Percentiles rank a stretch among this genome's conserved stretches.
These are phyloP conservation scores for Fusarium brachygibbosum DNA, from an alignment of 2,329 filamentous ascomycete species.

Conservation along the genomic window DNA sequence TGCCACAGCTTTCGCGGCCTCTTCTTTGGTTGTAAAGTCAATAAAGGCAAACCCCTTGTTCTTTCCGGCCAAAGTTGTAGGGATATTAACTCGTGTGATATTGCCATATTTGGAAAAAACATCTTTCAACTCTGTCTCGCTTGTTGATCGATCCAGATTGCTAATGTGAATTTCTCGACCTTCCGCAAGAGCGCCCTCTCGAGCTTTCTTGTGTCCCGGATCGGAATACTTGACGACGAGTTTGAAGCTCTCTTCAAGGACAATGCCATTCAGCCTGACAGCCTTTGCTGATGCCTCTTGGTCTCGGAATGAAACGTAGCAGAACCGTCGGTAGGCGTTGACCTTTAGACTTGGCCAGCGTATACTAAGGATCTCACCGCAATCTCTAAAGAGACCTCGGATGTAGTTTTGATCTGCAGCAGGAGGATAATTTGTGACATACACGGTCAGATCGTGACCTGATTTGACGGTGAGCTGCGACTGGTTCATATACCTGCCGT, in stretches of 20 bases:
- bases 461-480: constrained; percentile 79
- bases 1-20: constrained; percentile 74
- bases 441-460: constrained; percentile 85
- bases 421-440: constrained; percentile 90
- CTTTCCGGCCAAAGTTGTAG: constrained; percentile 75
- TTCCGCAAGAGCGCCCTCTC: constrained; percentile 85
- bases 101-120: constrained; percentile 82
- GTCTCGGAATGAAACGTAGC: constrained; percentile 90
- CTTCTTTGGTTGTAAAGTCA: constrained; percentile 77
- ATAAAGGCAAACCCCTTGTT: constrained; percentile 86
- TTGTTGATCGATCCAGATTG: constrained; percentile 72
- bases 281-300: constrained; percentile 77
- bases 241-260: constrained; percentile 76
- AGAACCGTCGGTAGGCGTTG: constrained; percentile 91
- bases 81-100: constrained; percentile 79
- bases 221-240: constrained; percentile 88
- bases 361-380: constrained; percentile 85
- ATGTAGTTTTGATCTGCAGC: constrained; percentile 79
- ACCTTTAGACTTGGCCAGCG: constrained; percentile 93
- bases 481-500: constrained; percentile 83
- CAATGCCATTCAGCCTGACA: constrained; percentile 77
- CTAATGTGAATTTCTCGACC: constrained; percentile 86
- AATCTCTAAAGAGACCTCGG: constrained; percentile 76
- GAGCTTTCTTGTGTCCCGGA: constrained; percentile 80
- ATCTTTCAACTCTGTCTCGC: constrained; percentile 76